Evolutionary conservation across 1,284 basidiomycete species (phyloP).

Genomic region (Cutaneotrichosporon sp.): DNA sequence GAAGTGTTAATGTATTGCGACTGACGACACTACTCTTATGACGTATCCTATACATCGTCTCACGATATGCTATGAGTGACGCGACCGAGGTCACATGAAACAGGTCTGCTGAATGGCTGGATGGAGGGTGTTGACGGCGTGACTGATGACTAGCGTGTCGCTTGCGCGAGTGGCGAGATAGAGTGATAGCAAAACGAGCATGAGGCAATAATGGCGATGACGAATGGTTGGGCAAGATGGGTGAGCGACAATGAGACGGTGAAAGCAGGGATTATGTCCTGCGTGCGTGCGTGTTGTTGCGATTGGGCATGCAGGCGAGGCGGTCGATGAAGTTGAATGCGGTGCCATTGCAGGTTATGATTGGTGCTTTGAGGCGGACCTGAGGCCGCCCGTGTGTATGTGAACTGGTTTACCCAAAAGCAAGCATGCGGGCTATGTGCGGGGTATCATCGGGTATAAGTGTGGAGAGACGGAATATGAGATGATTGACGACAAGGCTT

Average conservation of each 20-base stretch:
- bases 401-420: neutral
- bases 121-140: constrained; percentile 1
- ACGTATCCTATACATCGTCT: constrained; percentile 13
- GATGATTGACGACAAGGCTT: neutral
- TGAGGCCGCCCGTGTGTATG: neutral
- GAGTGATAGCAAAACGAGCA: constrained; percentile 2
- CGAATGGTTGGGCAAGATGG: constrained; percentile 1
- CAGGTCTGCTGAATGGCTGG: constrained; percentile 4
- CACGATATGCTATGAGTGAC: constrained; percentile 14
- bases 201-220: constrained; percentile 1
- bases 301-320: neutral
- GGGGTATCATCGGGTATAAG: constrained; percentile 1
- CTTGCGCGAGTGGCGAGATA: neutral
- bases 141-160: neutral
- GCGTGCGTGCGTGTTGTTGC: too few species aligned
- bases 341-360: neutral
- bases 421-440: constrained; percentile 2
- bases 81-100: constrained; percentile 7
- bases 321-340: neutral
- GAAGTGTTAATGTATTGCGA: neutral
- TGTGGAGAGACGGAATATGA: neutral
- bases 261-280: neutral
- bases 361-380: neutral
- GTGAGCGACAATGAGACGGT: constrained; percentile 1
- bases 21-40: neutral